Percentiles rank a stretch among this genome's conserved stretches.
Evolutionary conservation across 2,329 filamentous ascomycete species (phyloP).

Genomic region (Xylariaceae sp.): DNA sequence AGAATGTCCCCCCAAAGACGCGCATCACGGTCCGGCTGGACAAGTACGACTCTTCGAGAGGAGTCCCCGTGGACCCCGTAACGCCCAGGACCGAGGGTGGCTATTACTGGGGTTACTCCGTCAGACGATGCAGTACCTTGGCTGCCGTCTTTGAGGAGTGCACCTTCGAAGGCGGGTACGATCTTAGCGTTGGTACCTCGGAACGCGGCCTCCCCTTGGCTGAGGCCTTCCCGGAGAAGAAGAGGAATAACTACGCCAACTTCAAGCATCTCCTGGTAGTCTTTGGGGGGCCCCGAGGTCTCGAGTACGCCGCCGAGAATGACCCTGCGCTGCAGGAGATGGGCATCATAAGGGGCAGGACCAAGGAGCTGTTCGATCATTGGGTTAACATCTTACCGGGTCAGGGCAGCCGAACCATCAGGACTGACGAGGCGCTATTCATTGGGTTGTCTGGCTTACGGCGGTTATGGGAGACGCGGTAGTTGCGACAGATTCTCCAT

Average conservation of each 20-base stretch:
- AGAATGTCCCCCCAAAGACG: conserved; percentile 62
- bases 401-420: conserved; percentile 75
- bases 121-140: conserved; percentile 61
- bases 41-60: conserved; percentile 38
- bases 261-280: conserved; percentile 73
- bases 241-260: conserved; percentile 29
- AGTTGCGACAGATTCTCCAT: conserved; percentile 1
- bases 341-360: conserved; percentile 58
- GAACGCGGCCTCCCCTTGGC: conserved; percentile 60
- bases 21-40: conserved; percentile 68
- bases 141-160: conserved; percentile 73
- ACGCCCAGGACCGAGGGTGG: conserved; percentile 68
- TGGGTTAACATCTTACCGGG: conserved; percentile 78
- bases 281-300: conserved; percentile 73
- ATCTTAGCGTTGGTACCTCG: conserved; percentile 76
- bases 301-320: conserved; percentile 68
- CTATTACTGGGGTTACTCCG: conserved; percentile 81
- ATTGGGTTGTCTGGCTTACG: conserved; percentile 67
- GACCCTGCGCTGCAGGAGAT: conserved; percentile 50
- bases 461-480: conserved; percentile 43
- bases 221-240: conserved; percentile 40
- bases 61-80: conserved; percentile 61
- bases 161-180: conserved; percentile 70
- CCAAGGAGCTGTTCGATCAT: conserved; percentile 70
- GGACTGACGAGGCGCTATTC: conserved; percentile 79